A percentile compares a stretch with the other conserved stretches of the same genome.
phyloP scores from a whole-genome alignment of 2,329 filamentous ascomycete species.

The Penicillium decumbens region DNA sequence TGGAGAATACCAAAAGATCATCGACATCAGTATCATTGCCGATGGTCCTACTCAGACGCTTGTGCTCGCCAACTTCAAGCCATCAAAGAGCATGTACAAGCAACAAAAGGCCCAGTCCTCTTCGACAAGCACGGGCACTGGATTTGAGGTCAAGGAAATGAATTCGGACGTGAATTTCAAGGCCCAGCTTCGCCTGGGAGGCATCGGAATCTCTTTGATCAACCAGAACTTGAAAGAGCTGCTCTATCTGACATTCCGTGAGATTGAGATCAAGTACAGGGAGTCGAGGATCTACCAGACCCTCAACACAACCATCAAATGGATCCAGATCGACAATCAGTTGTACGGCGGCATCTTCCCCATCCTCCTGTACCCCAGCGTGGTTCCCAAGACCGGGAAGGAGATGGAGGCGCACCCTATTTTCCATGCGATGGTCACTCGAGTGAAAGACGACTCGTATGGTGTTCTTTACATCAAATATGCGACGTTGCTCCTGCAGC shows the following conservation, averaged over 20 bases:
- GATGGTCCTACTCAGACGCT: constrained; percentile 93
- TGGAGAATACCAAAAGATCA: constrained; percentile 68
- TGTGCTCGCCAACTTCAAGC: constrained; percentile 88
- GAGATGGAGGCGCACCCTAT: constrained; percentile 96
- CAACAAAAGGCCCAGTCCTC: constrained; percentile 55
- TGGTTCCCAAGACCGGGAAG: constrained; percentile 92
- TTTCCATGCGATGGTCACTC: constrained; percentile 82
- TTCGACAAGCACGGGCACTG: constrained; percentile 57
- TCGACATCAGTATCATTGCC: constrained; percentile 93
- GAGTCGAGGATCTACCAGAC: constrained; percentile 95
- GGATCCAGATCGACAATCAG: constrained; percentile 99
- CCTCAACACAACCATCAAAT: constrained; percentile 84
- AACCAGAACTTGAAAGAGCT: constrained; percentile 88
- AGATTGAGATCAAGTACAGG: constrained; percentile 83
- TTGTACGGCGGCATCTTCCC: constrained; percentile 97
- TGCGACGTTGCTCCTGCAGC: constrained; percentile 84
- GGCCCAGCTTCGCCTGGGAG: constrained; percentile 80
- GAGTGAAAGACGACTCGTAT: constrained; percentile 97
- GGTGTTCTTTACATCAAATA: constrained; percentile 99
- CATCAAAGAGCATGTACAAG: constrained; percentile 85
- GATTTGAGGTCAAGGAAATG: constrained; percentile 90
- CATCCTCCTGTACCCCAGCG: constrained; percentile 92
- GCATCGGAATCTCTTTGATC: constrained; percentile 87
- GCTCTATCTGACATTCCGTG: constrained; percentile 87
- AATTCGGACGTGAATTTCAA: constrained; percentile 85